Evolutionary conservation across 768 basidiomycete genomes (phyloP).

Genomic region (Lactarius sanguifluus): DNA sequence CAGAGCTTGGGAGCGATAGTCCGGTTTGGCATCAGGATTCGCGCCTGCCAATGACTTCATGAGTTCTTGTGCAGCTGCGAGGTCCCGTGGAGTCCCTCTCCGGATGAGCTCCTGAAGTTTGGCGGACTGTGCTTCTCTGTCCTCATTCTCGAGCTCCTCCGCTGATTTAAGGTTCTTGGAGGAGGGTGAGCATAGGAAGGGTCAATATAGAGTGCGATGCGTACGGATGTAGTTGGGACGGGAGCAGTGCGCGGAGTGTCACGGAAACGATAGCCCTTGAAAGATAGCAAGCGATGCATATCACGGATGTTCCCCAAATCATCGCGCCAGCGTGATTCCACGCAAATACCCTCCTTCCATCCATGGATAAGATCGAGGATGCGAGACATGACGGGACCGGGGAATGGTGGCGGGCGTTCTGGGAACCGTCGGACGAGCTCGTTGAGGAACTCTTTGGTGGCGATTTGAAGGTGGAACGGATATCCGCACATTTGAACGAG

Average conservation of each 20-base stretch:
- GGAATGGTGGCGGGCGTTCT: constrained; percentile 93
- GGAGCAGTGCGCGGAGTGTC: constrained; percentile 42
- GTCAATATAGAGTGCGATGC: constrained; percentile 21
- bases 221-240: constrained; percentile 45
- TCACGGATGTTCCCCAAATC: constrained; percentile 96
- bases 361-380: constrained; percentile 89
- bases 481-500: constrained; percentile 96
- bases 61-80: constrained; percentile 92
- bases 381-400: constrained; percentile 90
- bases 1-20: constrained; percentile 88
- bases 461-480: constrained; percentile 93
- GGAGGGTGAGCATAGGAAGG: neutral
- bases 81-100: constrained; percentile 91
- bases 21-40: constrained; percentile 90
- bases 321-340: constrained; percentile 89
- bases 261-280: constrained; percentile 88
- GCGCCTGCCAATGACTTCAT: constrained; percentile 97
- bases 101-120: constrained; percentile 99
- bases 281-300: constrained; percentile 92
- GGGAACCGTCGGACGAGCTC: constrained; percentile 98
- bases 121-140: constrained; percentile 90
- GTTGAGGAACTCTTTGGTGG: constrained; percentile 97
- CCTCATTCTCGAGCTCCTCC: constrained; percentile 94
- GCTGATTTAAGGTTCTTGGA: constrained; percentile 86
- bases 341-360: constrained; percentile 95